These are phyloP conservation scores for Fusarium drepaniforme DNA, from an alignment of 2,329 filamentous ascomycete genomes.

Conservation along the genomic window DNA sequence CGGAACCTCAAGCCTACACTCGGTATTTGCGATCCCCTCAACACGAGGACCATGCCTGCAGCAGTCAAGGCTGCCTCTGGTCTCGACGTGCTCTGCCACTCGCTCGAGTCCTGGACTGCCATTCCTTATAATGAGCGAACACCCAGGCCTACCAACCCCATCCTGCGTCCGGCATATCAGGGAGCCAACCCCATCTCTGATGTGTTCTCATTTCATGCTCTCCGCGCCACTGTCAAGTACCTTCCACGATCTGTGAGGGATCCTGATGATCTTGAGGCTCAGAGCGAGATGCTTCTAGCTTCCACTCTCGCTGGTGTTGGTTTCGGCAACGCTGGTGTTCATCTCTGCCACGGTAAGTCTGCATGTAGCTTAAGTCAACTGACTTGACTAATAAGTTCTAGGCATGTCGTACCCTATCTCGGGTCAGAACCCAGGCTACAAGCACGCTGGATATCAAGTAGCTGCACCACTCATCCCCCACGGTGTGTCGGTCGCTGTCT, in stretches of 20 bases:
- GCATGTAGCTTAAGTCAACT: background rate
- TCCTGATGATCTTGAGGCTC: constrained; percentile 91
- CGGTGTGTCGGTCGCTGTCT: constrained; percentile 94
- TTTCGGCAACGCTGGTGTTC: constrained; percentile 97
- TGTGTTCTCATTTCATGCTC: constrained; percentile 91
- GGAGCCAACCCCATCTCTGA: constrained; percentile 98
- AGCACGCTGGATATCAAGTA: constrained; percentile 88
- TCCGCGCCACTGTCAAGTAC: constrained; percentile 89
- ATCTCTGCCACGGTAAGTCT: constrained; percentile 72
- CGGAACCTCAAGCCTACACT: constrained; percentile 95
- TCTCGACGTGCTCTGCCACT: constrained; percentile 94
- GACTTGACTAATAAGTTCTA: constrained; percentile 44
- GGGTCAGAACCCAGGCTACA: constrained; percentile 91
- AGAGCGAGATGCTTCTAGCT: constrained; percentile 94
- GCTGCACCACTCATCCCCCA: constrained; percentile 88
- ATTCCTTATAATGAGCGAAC: constrained; percentile 92
- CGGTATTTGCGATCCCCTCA: constrained; percentile 87
- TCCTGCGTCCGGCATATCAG: constrained; percentile 93
- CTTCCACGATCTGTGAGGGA: constrained; percentile 88
- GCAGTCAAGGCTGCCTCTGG: constrained; percentile 94
- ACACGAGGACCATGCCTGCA: constrained; percentile 95
- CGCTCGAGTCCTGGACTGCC: constrained; percentile 96
- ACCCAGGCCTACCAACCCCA: constrained; percentile 88
- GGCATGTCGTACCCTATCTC: constrained; percentile 99
- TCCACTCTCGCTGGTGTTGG: constrained; percentile 95